These are phyloP conservation scores for Verticillium alfalfae DNA, from an alignment of 2,329 filamentous ascomycete species.

Conservation along the genomic window DNA sequence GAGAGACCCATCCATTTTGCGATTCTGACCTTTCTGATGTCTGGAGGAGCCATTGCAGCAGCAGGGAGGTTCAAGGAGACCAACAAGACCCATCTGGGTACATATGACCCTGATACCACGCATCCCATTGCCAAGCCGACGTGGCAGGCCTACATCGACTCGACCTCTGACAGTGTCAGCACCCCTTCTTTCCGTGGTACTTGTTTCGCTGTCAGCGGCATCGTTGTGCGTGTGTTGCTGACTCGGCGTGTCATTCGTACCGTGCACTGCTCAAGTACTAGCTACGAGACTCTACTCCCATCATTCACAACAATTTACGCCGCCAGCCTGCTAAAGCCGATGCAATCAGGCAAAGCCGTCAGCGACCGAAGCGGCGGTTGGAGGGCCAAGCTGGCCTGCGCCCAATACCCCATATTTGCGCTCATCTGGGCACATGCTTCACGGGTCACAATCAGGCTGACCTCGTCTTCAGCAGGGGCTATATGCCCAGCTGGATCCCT, in stretches of 20 bases:
- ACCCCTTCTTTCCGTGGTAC: constrained; percentile 9
- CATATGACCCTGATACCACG: constrained; percentile 3
- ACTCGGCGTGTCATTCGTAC: constrained; percentile 24
- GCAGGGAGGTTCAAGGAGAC: constrained; percentile 11
- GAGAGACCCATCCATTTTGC: constrained; percentile 29
- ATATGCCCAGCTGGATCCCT: constrained; percentile 20
- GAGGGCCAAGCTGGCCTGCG: not conserved
- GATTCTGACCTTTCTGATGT: constrained; percentile 18
- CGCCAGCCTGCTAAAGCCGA: constrained; percentile 11
- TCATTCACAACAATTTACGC: constrained; percentile 17
- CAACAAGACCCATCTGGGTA: constrained; percentile 6
- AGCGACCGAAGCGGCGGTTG: constrained; percentile 11
- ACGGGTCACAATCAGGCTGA: constrained; percentile 17
- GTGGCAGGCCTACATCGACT: constrained; percentile 4
- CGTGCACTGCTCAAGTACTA: constrained; percentile 25
- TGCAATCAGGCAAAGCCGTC: constrained; percentile 15
- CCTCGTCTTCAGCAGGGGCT: constrained; percentile 18
- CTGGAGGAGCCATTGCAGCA: constrained; percentile 13
- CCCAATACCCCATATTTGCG: constrained; percentile 16
- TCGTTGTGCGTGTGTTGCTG: constrained; percentile 19
- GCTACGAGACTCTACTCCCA: constrained; percentile 26
- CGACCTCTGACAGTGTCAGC: constrained; percentile 1
- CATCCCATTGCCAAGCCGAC: not conserved
- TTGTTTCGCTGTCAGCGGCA: constrained; percentile 13
- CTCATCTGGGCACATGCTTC: constrained; percentile 24